Evolutionary conservation across 2,329 filamentous ascomycete species (phyloP), one percentile per base, ranked within the genome.

Genomic region (Sordariomycetes sp.): DNA sequence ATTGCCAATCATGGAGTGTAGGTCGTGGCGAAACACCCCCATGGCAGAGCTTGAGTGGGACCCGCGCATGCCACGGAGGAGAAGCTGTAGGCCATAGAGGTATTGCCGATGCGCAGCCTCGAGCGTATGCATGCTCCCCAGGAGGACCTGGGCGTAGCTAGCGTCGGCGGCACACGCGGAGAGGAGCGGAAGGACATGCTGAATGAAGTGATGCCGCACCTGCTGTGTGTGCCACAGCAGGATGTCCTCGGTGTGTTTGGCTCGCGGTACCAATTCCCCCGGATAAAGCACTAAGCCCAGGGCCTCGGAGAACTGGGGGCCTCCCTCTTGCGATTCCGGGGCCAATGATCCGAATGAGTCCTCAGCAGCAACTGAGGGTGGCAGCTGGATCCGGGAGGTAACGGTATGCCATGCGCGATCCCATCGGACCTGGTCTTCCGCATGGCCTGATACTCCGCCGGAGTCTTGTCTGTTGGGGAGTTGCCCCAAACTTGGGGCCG

Each of bases 1-100:
- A 66, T 87, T 86, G 52, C 81, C 79, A 61, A 89, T 78, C 24
- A 88, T 75, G 24, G 85, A 82, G 64, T 87, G 79, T 12, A 89
- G 69, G 61, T 89, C 85, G 54, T 79, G 73, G 18, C 73, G 75
- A 64, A 89, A 87, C 59, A 78, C 80, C 57, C 66, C 66, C 8
- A 76, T 69, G 46, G 73, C 73, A 35, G 68, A 66, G 53, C 70
- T 68, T 58, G 71, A 74, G 28, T 66, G 63, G 35, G 65, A 68
- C 28, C 70, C 69, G 12, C 73, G 68, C 62, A 80, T 74, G 22
- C 75, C 79, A 59, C 76, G 73, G 35, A 76, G 65, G 55, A 86
- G 74, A 55, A 81, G 70, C 11, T 74, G 74, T 59, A 85, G 66
- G 2, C 81, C 79, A 64, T 78, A 78, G 20, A 79, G 70, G 63